A percentile compares a stretch with the other conserved stretches of the same genome.
Conservation (phyloP, 768 basidiomycete species). For the Hydnomerulius pinastri region DNA sequence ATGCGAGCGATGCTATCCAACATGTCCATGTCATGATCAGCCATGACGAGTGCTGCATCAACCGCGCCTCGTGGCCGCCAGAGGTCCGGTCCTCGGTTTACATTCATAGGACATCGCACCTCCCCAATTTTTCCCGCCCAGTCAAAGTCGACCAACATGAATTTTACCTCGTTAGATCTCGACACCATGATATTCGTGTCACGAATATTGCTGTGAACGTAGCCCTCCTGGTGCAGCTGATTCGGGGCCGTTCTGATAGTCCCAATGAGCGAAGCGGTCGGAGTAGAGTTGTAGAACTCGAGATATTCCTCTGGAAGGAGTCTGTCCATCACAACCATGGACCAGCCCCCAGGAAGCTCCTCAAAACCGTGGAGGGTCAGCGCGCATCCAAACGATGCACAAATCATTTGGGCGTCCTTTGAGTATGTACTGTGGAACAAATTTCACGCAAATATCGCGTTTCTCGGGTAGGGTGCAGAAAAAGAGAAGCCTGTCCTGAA, state of each 20-base stretch:
- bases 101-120: conserved; percentile 17
- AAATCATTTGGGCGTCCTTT: conserved; percentile 15
- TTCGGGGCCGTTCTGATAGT: not conserved
- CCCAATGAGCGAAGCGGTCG: not conserved
- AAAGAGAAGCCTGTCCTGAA: conserved; percentile 18
- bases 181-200: conserved; percentile 31
- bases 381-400: conserved; percentile 18
- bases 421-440: conserved; percentile 14
- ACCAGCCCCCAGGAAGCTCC: conserved; percentile 26
- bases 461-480: conserved; percentile 1
- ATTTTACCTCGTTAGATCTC: conserved; percentile 1
- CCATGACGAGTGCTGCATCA: conserved; percentile 18
- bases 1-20: no score
- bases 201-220: conserved; percentile 37
- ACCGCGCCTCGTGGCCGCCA: conserved; percentile 22
- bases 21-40: conserved; percentile 30
- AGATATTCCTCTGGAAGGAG: conserved; percentile 6
- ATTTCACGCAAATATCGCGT: conserved; percentile 14
- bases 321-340: conserved; percentile 34
- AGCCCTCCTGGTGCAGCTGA: conserved; percentile 17
- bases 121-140: conserved; percentile 27
- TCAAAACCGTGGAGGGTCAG: conserved; percentile 26
- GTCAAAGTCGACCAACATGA: conserved; percentile 31
- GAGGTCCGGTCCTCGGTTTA: conserved; percentile 9
- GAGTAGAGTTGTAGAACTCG: not conserved